phyloP scores from a whole-genome alignment of 1,284 basidiomycete species.

The Pascua sp. region DNA sequence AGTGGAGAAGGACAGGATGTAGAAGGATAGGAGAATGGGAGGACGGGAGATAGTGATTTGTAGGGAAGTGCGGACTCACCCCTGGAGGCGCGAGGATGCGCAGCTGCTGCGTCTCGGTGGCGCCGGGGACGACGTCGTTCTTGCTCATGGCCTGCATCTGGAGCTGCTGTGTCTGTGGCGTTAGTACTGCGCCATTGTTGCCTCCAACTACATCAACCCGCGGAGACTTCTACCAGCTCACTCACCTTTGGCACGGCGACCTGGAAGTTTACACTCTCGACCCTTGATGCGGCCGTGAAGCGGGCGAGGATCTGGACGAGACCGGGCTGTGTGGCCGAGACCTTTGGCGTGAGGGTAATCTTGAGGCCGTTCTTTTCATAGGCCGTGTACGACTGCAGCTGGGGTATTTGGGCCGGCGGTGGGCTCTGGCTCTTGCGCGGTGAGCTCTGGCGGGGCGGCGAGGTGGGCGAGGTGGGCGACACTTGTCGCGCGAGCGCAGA shows the following conservation, averaged over 20 bases:
- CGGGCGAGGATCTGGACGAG: constrained; percentile 84
- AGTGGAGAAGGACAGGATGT: too few species aligned
- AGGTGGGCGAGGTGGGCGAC: constrained; percentile 16
- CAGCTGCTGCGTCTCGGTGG: constrained; percentile 91
- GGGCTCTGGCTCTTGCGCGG: constrained; percentile 24
- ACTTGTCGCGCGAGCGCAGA: constrained; percentile 17
- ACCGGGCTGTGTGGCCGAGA: constrained; percentile 71
- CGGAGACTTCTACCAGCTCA: background rate
- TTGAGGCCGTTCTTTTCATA: constrained; percentile 88
- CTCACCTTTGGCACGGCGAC: constrained; percentile 93
- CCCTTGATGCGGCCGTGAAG: constrained; percentile 68
- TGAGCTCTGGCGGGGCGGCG: constrained; percentile 23
- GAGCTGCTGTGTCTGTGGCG: constrained; percentile 80
- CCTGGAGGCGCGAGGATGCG: constrained; percentile 82
- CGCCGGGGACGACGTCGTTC: constrained; percentile 69
- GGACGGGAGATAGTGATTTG: too few species aligned
- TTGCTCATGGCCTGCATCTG: constrained; percentile 98
- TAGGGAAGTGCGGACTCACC: constrained; percentile 56
- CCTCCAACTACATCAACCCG: background rate
- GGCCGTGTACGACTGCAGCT: constrained; percentile 71
- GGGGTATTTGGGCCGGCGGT: constrained; percentile 49
- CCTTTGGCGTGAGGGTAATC: constrained; percentile 84
- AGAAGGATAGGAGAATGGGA: too few species aligned
- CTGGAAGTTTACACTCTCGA: constrained; percentile 79
- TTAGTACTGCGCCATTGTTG: background rate